Evolutionary conservation across 768 basidiomycete species (phyloP).

Genomic region (Mycena rebaudengoi): DNA sequence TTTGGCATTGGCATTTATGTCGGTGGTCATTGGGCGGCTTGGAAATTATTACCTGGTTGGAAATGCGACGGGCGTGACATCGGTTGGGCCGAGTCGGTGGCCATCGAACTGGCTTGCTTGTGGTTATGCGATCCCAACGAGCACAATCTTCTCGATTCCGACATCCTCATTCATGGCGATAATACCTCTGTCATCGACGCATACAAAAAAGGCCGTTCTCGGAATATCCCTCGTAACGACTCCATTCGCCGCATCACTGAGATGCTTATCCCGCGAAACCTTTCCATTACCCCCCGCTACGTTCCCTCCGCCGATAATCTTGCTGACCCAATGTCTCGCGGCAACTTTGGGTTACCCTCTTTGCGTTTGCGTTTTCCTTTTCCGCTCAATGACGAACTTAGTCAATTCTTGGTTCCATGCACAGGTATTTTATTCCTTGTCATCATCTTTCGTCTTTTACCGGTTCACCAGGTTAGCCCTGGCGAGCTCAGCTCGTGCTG

Average conservation of each 20-base stretch:
- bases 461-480: too few species aligned
- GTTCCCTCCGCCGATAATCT: conserved; percentile 36
- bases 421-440: too few species aligned
- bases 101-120: conserved; percentile 30
- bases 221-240: neutral
- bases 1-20: conserved; percentile 38
- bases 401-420: conserved; percentile 3
- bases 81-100: conserved; percentile 41
- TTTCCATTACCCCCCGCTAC: conserved; percentile 31
- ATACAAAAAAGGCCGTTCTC: neutral
- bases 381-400: conserved; percentile 23
- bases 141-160: neutral
- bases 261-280: conserved; percentile 17
- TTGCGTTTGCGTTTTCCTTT: neutral
- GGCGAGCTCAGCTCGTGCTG: too few species aligned
- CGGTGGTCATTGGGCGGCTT: conserved; percentile 31
- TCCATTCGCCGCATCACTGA: neutral
- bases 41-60: conserved; percentile 31
- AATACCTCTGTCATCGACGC: neutral
- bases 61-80: conserved; percentile 32
- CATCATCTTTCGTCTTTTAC: too few species aligned
- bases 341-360: conserved; percentile 10
- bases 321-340: conserved; percentile 38
- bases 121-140: conserved; percentile 8
- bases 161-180: neutral